A percentile compares a stretch with the other conserved stretches of the same genome.
Evolutionary conservation across 192 early-diverging fungal species (phyloP).

Genomic region (Backusella tuberculispora): DNA sequence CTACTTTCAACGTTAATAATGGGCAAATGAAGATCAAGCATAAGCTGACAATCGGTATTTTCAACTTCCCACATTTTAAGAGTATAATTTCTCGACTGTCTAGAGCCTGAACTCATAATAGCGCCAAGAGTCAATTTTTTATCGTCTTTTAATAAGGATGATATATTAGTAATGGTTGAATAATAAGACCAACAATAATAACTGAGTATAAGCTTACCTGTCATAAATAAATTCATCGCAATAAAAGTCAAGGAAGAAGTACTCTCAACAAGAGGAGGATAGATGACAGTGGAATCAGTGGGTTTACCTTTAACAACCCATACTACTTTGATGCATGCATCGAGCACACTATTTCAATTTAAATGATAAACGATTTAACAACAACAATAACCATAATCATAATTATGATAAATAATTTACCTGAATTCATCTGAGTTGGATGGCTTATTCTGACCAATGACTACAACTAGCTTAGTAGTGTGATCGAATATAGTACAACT

Average conservation of each 20-base stretch:
- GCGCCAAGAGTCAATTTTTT: not conserved
- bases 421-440: not conserved
- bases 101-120: not conserved
- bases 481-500: not conserved
- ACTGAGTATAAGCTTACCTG: not conserved
- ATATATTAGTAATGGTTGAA: too few relatives aligned
- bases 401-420: not conserved
- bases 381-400: not conserved
- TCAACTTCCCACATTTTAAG: slow-evolving; percentile 7
- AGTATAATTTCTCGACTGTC: not conserved
- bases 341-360: not conserved
- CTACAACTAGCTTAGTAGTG: not conserved
- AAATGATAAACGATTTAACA: not conserved
- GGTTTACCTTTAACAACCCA: not conserved
- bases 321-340: not conserved
- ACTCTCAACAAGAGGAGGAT: not conserved
- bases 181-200: too few relatives aligned
- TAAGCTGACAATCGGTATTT: not conserved
- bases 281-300: not conserved
- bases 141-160: not conserved
- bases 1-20: not conserved
- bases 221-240: not conserved
- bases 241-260: not conserved
- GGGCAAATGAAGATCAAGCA: not conserved
- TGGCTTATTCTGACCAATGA: not conserved